Conservation (phyloP, 768 basidiomycete species). For the Tephrocybe sp. region DNA sequence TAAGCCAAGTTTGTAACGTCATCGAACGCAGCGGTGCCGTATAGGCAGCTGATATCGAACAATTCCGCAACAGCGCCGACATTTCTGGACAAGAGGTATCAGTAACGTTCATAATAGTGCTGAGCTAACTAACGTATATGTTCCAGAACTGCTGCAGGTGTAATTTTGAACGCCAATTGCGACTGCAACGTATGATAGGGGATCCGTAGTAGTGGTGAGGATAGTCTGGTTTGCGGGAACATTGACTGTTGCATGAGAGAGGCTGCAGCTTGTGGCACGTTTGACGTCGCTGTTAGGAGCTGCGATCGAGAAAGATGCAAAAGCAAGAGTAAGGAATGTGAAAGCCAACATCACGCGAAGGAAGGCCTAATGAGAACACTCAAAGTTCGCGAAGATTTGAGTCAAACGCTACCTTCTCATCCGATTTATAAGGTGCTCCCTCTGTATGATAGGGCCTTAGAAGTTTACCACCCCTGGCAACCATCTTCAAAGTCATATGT, state of each 20-base stretch:
- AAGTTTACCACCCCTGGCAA: background rate
- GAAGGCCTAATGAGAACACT: background rate
- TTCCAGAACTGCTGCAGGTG: constrained; percentile 41
- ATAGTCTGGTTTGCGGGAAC: constrained; percentile 28
- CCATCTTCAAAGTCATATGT: too few relatives aligned
- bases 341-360: constrained; percentile 19
- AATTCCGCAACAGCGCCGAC: constrained; percentile 49
- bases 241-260: constrained; percentile 22
- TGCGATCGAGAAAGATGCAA: constrained; percentile 18
- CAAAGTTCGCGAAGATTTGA: background rate
- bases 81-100: constrained; percentile 26
- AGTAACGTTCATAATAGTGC: background rate
- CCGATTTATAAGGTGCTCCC: background rate
- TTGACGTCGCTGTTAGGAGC: constrained; percentile 3
- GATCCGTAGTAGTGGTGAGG: constrained; percentile 31
- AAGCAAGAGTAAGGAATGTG: constrained; percentile 21
- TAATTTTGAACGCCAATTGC: constrained; percentile 56
- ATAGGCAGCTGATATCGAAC: constrained; percentile 53
- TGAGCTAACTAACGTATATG: constrained; percentile 36
- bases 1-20: constrained; percentile 27
- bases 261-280: constrained; percentile 19
- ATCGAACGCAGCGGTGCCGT: constrained; percentile 21
- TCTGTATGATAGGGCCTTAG: too few relatives aligned
- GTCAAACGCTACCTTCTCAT: background rate
- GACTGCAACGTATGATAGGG: constrained; percentile 38